A percentile compares a stretch with the other conserved stretches of the same genome.
Evolutionary conservation across 257 asterid genomes (phyloP).

Genomic region (Ehretia macrophylla): DNA sequence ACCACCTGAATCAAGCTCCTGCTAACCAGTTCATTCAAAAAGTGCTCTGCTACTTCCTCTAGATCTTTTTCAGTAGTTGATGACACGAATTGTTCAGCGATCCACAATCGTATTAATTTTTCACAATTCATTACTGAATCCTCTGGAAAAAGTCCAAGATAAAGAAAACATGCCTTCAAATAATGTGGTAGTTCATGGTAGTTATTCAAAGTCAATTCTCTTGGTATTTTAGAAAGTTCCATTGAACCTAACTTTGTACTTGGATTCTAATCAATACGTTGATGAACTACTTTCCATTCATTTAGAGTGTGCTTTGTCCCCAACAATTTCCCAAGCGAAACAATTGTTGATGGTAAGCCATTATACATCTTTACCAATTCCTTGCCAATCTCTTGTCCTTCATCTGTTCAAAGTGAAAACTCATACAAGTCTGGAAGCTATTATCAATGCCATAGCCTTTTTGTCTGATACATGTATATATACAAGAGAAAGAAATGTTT

Average conservation of each 20-base stretch:
- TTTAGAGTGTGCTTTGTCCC: not conserved
- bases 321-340: not conserved
- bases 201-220: not conserved
- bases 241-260: not conserved
- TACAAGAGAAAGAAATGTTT: too few species aligned
- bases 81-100: slow-evolving; percentile 20
- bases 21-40: slow-evolving; percentile 1
- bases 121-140: slow-evolving; percentile 10
- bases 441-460: too few species aligned
- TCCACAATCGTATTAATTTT: slow-evolving; percentile 17
- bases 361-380: not conserved
- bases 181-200: slow-evolving; percentile 13
- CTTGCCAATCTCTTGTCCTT: not conserved
- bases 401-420: too few species aligned
- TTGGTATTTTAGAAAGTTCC: not conserved
- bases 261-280: not conserved
- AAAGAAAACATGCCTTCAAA: slow-evolving; percentile 26
- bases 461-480: too few species aligned
- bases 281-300: not conserved
- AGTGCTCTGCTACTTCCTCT: slow-evolving; percentile 7
- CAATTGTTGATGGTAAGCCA: slow-evolving; percentile 11
- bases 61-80: not conserved
- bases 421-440: too few species aligned
- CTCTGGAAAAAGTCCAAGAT: slow-evolving; percentile 24
- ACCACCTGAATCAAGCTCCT: slow-evolving; percentile 10